Conservation (phyloP, 1,284 basidiomycete species). For the Xerocomus amazonicus region DNA sequence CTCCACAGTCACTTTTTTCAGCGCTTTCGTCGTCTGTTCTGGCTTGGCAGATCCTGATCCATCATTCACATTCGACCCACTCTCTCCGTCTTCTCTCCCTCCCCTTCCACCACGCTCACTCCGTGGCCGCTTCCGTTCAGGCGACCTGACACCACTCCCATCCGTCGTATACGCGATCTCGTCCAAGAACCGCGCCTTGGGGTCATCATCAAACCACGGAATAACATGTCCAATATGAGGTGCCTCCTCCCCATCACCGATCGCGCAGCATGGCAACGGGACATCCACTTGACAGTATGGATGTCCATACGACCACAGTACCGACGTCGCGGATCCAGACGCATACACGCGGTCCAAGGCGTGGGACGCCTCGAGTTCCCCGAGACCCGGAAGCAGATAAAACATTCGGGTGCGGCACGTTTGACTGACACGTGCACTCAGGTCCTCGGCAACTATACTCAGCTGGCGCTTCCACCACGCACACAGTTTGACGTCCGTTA, state of each 20-base stretch:
- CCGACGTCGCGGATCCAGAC: conserved; percentile 21
- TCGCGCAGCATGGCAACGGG: conserved; percentile 35
- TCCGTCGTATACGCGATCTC: conserved; percentile 76
- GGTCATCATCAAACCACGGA: conserved; percentile 89
- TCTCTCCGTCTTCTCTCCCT: conserved; percentile 32
- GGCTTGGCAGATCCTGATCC: not conserved
- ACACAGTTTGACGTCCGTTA: conserved; percentile 80
- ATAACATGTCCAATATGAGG: conserved; percentile 68
- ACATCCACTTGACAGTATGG: conserved; percentile 64
- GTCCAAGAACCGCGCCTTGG: conserved; percentile 87
- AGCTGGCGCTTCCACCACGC: conserved; percentile 89
- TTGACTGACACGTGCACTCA: conserved; percentile 19
- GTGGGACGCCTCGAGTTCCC: conserved; percentile 64
- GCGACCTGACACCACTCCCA: conserved; percentile 56
- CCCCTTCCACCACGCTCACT: conserved; percentile 15
- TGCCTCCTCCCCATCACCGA: conserved; percentile 17
- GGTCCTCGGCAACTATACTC: conserved; percentile 46
- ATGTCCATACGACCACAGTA: conserved; percentile 70
- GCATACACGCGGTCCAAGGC: conserved; percentile 46
- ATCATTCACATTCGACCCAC: conserved; percentile 23
- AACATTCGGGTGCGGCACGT: conserved; percentile 40
- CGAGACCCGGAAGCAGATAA: conserved; percentile 75
- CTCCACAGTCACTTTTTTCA: conserved; percentile 55
- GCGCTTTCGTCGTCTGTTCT: conserved; percentile 40
- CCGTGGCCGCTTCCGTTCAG: conserved; percentile 52